phyloP scores from a whole-genome alignment of 345 rosid genomes.

The Melastoma malabathricum region DNA sequence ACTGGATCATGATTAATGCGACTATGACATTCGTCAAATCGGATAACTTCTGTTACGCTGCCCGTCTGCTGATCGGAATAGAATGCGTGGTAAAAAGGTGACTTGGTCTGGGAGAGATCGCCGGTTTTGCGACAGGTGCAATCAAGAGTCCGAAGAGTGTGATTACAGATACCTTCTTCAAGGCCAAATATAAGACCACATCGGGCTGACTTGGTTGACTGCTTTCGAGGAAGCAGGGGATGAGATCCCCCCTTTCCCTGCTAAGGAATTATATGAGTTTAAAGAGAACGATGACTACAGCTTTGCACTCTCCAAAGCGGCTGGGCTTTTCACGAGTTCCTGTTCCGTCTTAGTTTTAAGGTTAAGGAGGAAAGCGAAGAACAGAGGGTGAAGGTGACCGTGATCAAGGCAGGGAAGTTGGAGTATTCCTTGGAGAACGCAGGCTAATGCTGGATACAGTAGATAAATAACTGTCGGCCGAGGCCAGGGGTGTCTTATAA shows the following conservation, averaged over 20 bases:
- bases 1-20: constrained; percentile 71
- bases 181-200: constrained; percentile 82
- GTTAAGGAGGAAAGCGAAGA: constrained; percentile 88
- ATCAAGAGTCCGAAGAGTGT: constrained; percentile 73
- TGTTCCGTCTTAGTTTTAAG: constrained; percentile 69
- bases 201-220: constrained; percentile 69
- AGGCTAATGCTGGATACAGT: constrained; percentile 34
- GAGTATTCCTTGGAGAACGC: constrained; percentile 52
- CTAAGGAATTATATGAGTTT: constrained; percentile 54
- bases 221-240: constrained; percentile 86
- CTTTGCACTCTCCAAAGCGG: constrained; percentile 34
- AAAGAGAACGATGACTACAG: constrained; percentile 48
- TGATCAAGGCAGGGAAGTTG: constrained; percentile 53
- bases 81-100: constrained; percentile 74
- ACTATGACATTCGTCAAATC: constrained; percentile 57
- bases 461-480: too few relatives aligned
- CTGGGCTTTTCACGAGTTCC: constrained; percentile 42
- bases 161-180: constrained; percentile 84
- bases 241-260: constrained; percentile 61
- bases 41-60: constrained; percentile 75
- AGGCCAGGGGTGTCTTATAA: too few relatives aligned
- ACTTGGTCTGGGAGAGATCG: constrained; percentile 34
- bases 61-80: constrained; percentile 77
- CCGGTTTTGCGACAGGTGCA: constrained; percentile 86
- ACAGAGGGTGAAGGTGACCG: constrained; percentile 63